Conservation (phyloP, 2,329 filamentous ascomycete species). For the Colletotrichum gloeosporioides region DNA sequence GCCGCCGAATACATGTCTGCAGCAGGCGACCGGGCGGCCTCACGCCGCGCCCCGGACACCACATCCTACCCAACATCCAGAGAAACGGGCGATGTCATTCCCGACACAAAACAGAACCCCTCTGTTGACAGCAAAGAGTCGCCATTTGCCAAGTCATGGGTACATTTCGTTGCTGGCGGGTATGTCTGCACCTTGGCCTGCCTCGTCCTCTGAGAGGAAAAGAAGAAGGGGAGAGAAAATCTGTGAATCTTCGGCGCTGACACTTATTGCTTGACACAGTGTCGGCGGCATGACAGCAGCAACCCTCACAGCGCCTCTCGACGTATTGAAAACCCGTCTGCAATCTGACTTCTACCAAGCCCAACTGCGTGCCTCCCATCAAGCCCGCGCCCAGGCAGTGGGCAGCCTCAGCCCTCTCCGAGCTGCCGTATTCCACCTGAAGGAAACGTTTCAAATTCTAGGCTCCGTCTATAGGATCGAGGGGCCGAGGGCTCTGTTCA, state of each 20-base stretch:
- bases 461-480: constrained; percentile 80
- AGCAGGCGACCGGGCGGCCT: constrained; percentile 32
- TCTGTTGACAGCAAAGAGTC: constrained; percentile 38
- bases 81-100: constrained; percentile 63
- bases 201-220: neutral
- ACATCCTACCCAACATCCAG: constrained; percentile 46
- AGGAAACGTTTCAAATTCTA: constrained; percentile 87
- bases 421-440: constrained; percentile 75
- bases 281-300: constrained; percentile 90
- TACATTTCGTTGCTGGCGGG: constrained; percentile 91
- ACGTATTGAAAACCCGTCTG: constrained; percentile 90
- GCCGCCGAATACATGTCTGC: constrained; percentile 31
- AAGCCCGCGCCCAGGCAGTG: constrained; percentile 58
- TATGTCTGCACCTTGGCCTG: constrained; percentile 47
- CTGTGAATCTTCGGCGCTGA: neutral
- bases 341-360: constrained; percentile 95
- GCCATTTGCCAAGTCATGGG: constrained; percentile 80
- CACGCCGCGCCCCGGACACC: constrained; percentile 13
- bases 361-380: constrained; percentile 73
- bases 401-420: constrained; percentile 66
- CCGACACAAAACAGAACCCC: constrained; percentile 41
- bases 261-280: constrained; percentile 46
- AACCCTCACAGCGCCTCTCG: constrained; percentile 90
- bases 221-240: neutral
- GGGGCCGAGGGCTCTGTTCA: constrained; percentile 88